Evolutionary conservation across 345 rosid species (phyloP), one percentile per base, ranked within the genome.

Genomic region (Arabis alpina): DNA sequence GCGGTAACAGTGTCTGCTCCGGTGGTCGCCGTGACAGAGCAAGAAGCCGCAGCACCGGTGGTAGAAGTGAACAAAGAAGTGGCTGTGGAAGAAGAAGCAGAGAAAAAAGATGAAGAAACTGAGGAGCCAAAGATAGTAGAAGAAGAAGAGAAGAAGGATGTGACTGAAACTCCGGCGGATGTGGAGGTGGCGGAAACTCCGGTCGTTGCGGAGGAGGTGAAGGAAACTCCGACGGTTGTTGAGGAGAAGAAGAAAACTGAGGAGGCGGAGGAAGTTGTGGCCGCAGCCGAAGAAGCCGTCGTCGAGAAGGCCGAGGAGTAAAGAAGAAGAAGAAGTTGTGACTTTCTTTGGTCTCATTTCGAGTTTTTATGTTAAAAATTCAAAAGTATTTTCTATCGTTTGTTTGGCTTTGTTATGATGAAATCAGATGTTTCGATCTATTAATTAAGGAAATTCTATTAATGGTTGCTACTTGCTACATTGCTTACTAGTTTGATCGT

Each of bases 41-140:
- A 65, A 73, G 60, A 73, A 65, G 1, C 54, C 13, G 71, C 56
- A 65, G 60, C 66, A 41, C 71, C 71, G 2, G 66, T 66, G 14
- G 54, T 30, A 11, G 77, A 73, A 66, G 37, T 25, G 14, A 73
- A 45, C 71, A 58, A 66, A 66, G 72, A 66, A 40, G 77, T 58
- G 25, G 72, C 51, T 27, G 55, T 66, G 56, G 72, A 66, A 52
- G 67, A 74, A 52, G 67, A 74, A 23, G 49, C 41, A 32, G 77
- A 59, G 73, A 32, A 49, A 9, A 14, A 28, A 42, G 67, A 66
- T 6, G 77, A 57, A 30, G 67, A 49, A 58, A 15, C 60, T 19
- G 70, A 54, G 54, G 62, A 54, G 62, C 37, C 58, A 1, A 53
- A 70, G 50, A 36, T 25, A 30, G 68, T 52, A 3, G 60, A 61